phyloP scores from a whole-genome alignment of 352 stramenopile genomes.

The Phytopythium cucurbitacearum region DNA sequence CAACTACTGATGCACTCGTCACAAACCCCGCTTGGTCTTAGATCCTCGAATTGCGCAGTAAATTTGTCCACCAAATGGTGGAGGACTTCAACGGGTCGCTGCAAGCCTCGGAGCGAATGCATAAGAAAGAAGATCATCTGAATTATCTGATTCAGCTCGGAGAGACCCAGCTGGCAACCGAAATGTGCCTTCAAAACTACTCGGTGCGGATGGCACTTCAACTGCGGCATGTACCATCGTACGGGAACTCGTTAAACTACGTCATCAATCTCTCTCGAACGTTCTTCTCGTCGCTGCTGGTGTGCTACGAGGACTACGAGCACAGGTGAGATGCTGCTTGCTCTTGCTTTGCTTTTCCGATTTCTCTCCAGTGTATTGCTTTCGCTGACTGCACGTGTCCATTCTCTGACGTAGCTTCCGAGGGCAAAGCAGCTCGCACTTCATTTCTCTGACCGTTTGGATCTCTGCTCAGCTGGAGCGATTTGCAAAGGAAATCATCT shows the following conservation, averaged over 20 bases:
- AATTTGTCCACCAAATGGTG: slow-evolving; percentile 56
- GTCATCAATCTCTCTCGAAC: slow-evolving; percentile 80
- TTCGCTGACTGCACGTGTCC: background rate
- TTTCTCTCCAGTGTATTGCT: slow-evolving; percentile 3
- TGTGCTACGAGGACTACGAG: slow-evolving; percentile 81
- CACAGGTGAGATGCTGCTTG: slow-evolving; percentile 35
- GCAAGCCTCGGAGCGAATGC: slow-evolving; percentile 74
- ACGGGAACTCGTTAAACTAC: slow-evolving; percentile 73
- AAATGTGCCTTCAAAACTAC: slow-evolving; percentile 85
- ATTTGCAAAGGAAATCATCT: slow-evolving; percentile 68
- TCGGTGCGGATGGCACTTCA: slow-evolving; percentile 72
- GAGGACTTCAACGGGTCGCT: slow-evolving; percentile 78
- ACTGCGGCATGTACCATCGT: slow-evolving; percentile 66
- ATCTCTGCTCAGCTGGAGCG: slow-evolving; percentile 75
- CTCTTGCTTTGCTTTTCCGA: background rate
- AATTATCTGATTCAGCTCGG: slow-evolving; percentile 70
- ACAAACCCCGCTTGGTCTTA: slow-evolving; percentile 6
- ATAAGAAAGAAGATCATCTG: slow-evolving; percentile 81
- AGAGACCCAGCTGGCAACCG: slow-evolving; percentile 54
- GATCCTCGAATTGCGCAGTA: slow-evolving; percentile 44
- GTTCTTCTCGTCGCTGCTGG: slow-evolving; percentile 82
- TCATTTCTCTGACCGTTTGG: slow-evolving; percentile 77
- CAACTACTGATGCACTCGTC: background rate
- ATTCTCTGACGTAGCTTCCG: slow-evolving; percentile 42
- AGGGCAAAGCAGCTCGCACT: slow-evolving; percentile 67